Percentiles rank a stretch among this genome's conserved stretches.
phyloP scores from a whole-genome alignment of 164 flowering plant species.

The Vitis labrusca region DNA sequence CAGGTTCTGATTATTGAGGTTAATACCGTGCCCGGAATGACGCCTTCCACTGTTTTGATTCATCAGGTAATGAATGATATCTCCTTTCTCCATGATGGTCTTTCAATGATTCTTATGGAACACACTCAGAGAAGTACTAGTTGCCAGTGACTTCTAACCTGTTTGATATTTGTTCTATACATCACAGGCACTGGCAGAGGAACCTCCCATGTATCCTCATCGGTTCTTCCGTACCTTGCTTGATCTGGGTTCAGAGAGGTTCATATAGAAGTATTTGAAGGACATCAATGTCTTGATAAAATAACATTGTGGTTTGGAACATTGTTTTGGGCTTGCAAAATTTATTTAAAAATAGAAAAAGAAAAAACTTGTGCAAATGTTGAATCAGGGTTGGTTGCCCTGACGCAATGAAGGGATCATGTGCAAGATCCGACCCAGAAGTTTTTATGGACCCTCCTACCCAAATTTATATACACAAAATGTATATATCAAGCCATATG shows the following conservation, averaged over 20 bases:
- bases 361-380: background rate
- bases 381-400: too few species aligned
- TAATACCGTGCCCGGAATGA: constrained; percentile 96
- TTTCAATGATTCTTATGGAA: too few species aligned
- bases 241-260: constrained; percentile 69
- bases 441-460: too few species aligned
- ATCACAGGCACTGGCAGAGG: constrained; percentile 77
- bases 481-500: too few species aligned
- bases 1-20: constrained; percentile 88
- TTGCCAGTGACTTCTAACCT: constrained; percentile 1
- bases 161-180: background rate
- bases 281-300: too few species aligned
- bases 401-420: too few species aligned
- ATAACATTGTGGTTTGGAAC: too few species aligned
- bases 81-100: background rate
- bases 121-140: background rate
- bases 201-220: constrained; percentile 85
- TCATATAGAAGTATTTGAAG: background rate
- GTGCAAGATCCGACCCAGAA: too few species aligned
- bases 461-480: too few species aligned
- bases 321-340: too few species aligned
- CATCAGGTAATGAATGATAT: constrained; percentile 66
- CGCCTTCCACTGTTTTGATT: constrained; percentile 90
- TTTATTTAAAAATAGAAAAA: background rate
- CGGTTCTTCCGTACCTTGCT: constrained; percentile 73